These are phyloP conservation scores for Pseudonitzschia multistriata DNA, from an alignment of 108 stramenopile genomes.

Conservation along the genomic window DNA sequence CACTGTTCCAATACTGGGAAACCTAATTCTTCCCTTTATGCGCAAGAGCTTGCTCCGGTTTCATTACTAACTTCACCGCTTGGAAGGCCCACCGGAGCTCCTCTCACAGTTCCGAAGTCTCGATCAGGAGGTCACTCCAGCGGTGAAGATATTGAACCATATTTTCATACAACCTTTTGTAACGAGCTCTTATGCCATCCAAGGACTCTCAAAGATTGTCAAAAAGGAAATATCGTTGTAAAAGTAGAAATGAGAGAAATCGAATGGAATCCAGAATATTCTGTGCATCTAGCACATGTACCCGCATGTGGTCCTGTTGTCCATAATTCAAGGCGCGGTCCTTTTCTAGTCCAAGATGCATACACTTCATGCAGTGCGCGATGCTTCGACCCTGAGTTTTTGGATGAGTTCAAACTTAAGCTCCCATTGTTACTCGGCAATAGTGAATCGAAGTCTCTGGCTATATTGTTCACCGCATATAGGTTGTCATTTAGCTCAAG, in stretches of 20 bases:
- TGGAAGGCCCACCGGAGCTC: not conserved
- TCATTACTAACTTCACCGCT: slow-evolving; percentile 46
- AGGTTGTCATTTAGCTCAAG: slow-evolving; percentile 47
- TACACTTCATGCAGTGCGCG: slow-evolving; percentile 72
- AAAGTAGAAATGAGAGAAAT: slow-evolving; percentile 76
- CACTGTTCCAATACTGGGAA: not conserved
- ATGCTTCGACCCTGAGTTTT: slow-evolving; percentile 53
- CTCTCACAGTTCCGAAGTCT: slow-evolving; percentile 17
- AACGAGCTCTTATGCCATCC: slow-evolving; percentile 84
- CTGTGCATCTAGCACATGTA: slow-evolving; percentile 52
- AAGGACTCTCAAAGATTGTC: slow-evolving; percentile 57
- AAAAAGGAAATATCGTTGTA: slow-evolving; percentile 73
- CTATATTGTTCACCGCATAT: slow-evolving; percentile 69
- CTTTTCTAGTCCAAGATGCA: slow-evolving; percentile 66
- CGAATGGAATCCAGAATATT: slow-evolving; percentile 54
- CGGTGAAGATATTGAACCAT: slow-evolving; percentile 53
- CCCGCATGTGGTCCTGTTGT: slow-evolving; percentile 52
- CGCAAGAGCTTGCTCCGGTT: slow-evolving; percentile 72
- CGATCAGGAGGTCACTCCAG: slow-evolving; percentile 22
- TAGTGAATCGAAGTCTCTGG: slow-evolving; percentile 22
- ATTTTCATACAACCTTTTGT: slow-evolving; percentile 69
- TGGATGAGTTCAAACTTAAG: slow-evolving; percentile 86
- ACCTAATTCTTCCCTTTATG: slow-evolving; percentile 45
- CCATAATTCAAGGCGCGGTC: slow-evolving; percentile 76
- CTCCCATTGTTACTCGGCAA: slow-evolving; percentile 62